Percentiles rank a stretch among this genome's conserved stretches.
phyloP scores from a whole-genome alignment of 23 red algal species.

The Cyanidioschyzon merolae region DNA sequence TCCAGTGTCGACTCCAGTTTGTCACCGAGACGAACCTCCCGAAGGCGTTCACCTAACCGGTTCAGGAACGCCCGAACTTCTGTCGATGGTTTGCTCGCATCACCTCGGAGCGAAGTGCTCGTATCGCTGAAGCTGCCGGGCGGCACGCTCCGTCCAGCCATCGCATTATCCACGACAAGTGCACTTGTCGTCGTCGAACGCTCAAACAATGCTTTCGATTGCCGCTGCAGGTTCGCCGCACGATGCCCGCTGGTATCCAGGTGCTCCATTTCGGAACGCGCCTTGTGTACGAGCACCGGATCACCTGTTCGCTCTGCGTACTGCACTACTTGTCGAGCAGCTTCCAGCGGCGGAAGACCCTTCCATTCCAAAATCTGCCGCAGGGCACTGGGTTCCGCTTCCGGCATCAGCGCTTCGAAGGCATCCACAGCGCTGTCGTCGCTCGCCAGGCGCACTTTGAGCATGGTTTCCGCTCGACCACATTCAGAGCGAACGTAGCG shows the following conservation, averaged over 20 bases:
- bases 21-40: constrained; percentile 2
- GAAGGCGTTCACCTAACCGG: background rate
- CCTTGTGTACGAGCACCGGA: background rate
- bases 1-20: background rate
- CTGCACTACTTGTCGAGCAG: background rate
- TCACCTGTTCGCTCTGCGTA: background rate
- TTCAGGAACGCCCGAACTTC: constrained; percentile 13
- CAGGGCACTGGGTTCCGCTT: constrained; percentile 49
- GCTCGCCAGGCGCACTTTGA: constrained; percentile 75
- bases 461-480: constrained; percentile 59
- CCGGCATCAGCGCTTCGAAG: constrained; percentile 55
- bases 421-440: constrained; percentile 49
- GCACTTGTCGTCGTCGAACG: background rate
- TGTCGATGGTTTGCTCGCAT: background rate
- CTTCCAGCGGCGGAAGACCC: constrained; percentile 24
- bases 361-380: constrained; percentile 66
- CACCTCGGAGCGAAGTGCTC: background rate
- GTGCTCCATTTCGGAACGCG: background rate
- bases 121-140: no score
- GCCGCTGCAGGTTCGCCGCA: background rate
- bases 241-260: background rate
- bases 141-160: background rate
- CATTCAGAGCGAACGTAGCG: constrained; percentile 64
- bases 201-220: background rate
- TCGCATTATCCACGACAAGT: background rate